Evolutionary conservation across 345 rosid species (phyloP).

Genomic region (Eucalyptus leucophloia): DNA sequence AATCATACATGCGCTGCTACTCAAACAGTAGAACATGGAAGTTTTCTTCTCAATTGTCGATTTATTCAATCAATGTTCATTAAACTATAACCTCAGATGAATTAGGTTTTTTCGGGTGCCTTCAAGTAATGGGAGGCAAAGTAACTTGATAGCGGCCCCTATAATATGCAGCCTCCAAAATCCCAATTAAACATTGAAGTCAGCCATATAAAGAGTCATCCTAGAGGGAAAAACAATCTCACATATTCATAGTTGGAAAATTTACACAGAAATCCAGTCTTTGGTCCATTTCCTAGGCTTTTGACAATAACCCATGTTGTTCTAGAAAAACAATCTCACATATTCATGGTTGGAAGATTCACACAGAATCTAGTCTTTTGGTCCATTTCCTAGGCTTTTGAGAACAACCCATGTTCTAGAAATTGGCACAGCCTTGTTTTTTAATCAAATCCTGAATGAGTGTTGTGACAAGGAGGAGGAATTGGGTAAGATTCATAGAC

Average conservation of each 20-base stretch:
- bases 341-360: neutral
- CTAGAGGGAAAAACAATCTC: neutral
- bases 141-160: neutral
- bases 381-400: neutral
- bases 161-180: neutral
- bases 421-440: neutral
- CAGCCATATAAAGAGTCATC: neutral
- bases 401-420: neutral
- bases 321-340: neutral
- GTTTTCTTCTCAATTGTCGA: neutral
- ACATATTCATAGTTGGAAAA: neutral
- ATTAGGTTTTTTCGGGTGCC: neutral
- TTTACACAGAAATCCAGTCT: neutral
- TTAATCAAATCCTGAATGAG: fast-evolving
- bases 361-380: neutral
- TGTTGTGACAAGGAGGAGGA: neutral
- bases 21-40: neutral
- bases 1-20: neutral
- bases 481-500: neutral
- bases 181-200: neutral
- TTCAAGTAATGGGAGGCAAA: neutral
- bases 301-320: neutral
- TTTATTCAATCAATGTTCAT: neutral
- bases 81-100: neutral
- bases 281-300: neutral